Conservation (phyloP, 2,329 filamentous ascomycete species). For the Colletotrichum eleusines region DNA sequence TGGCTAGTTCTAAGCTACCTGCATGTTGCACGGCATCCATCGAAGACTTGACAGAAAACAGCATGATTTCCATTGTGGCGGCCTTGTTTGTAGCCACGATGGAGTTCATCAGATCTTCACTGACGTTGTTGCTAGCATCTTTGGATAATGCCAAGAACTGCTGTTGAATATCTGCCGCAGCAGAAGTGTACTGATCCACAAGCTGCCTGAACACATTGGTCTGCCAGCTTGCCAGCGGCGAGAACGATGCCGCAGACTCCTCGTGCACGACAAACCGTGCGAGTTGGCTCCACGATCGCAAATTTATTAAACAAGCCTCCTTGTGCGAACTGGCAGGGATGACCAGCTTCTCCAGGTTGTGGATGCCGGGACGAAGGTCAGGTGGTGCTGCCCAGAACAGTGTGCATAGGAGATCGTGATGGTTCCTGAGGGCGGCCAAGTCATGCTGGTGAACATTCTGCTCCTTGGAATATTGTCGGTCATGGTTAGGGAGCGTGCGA, state of each 20-base stretch:
- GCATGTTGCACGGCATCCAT: slow-evolving; percentile 64
- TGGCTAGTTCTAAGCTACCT: slow-evolving; percentile 59
- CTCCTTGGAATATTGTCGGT: slow-evolving; percentile 73
- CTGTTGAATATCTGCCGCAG: slow-evolving; percentile 67
- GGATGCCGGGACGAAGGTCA: slow-evolving; percentile 64
- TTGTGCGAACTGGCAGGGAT: slow-evolving; percentile 71
- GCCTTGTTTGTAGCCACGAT: slow-evolving; percentile 66
- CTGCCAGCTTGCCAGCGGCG: slow-evolving; percentile 62
- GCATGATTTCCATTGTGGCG: slow-evolving; percentile 65
- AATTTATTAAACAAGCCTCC: slow-evolving; percentile 73
- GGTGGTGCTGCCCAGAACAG: slow-evolving; percentile 73
- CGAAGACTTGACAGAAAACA: slow-evolving; percentile 61
- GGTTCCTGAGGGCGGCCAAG: slow-evolving; percentile 73
- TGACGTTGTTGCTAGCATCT: slow-evolving; percentile 57
- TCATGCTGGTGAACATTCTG: slow-evolving; percentile 70
- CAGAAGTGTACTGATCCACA: slow-evolving; percentile 68
- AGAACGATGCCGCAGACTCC: slow-evolving; percentile 62
- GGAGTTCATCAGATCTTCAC: slow-evolving; percentile 59
- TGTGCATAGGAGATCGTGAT: slow-evolving; percentile 76
- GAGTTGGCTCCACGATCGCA: slow-evolving; percentile 73
- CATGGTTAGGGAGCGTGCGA: slow-evolving; percentile 74
- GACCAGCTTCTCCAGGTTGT: slow-evolving; percentile 71
- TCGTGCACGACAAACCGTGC: slow-evolving; percentile 65
- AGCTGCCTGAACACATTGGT: slow-evolving; percentile 68
- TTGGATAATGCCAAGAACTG: slow-evolving; percentile 65